Conservation (phyloP, 129 eudicot genomes). For the Flaveria bidentis region DNA sequence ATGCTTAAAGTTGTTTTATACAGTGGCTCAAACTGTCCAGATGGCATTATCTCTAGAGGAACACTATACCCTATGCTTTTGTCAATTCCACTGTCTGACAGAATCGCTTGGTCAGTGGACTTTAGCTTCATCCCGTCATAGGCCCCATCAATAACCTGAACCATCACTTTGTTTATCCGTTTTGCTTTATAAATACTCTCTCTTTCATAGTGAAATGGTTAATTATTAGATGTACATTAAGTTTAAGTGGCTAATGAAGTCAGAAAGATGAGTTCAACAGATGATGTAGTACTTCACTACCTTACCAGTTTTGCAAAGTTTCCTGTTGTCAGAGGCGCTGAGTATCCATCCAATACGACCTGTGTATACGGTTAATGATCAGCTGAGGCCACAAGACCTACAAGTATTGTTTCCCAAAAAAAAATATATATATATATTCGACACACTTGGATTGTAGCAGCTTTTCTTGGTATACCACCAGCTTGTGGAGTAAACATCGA, state of each 20-base stretch:
- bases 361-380: constrained; percentile 37
- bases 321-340: constrained; percentile 96
- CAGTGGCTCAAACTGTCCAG: constrained; percentile 98
- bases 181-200: neutral
- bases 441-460: constrained; percentile 70
- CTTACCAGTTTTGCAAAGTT: constrained; percentile 99
- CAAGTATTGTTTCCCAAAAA: neutral
- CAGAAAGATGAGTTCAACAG: constrained; percentile 1
- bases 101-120: constrained; percentile 83
- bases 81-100: constrained; percentile 60
- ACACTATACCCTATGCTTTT: constrained; percentile 65
- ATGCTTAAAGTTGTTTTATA: constrained; percentile 89
- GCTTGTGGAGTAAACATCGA: constrained; percentile 81
- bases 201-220: neutral
- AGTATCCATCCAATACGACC: constrained; percentile 96
- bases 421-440: neutral
- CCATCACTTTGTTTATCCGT: neutral
- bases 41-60: constrained; percentile 94
- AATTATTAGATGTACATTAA: constrained; percentile 9
- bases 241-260: neutral
- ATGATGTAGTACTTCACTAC: constrained; percentile 55
- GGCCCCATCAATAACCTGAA: constrained; percentile 87
- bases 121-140: constrained; percentile 83
- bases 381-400: constrained; percentile 13
- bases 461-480: constrained; percentile 69